Base-by-base conservation (phyloP, 495 filamentous ascomycete species). In the Schizothecium vesticola region DNA sequence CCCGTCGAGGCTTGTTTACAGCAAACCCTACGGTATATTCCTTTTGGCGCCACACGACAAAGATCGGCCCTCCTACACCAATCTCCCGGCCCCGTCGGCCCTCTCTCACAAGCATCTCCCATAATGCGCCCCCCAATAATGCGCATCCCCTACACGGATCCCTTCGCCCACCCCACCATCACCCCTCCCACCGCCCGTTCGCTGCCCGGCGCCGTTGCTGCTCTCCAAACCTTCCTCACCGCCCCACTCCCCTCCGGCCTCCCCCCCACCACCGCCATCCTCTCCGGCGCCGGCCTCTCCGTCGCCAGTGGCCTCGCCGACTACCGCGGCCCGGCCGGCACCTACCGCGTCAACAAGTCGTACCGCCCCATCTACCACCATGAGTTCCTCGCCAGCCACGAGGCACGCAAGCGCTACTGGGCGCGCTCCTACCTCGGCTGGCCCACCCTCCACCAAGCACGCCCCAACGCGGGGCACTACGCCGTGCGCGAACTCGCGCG, bases 381-480 rank as follows among this genome's bases (percentile, higher is more conserved):
- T 78, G 95, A 99, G 73, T 99, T 97, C 75, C 70, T 90, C 28
- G 77, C 84, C 56, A 90, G 81, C 69, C 94, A 99, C 80, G 93
- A 94, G 75, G 90, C 92, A 21, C 83, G 95, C 65, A 96, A 98
- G 80, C 82, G 95, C 67, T 99, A 99, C 80, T 99, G 94, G 94
- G 94, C 95, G 7, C 83, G 95, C 16, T 96, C 92, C 77, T 99
- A 94, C 75, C 81, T 99, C 23, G 95, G 95, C 12, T 99, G 94
- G 94, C 87, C 90, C 19, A 91, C 85, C 22, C 80, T 97, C 71
- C 76, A 89, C 70, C 89, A 87, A 59, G 92, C 92, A 21, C 85
- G 83, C 73, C 93, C 95, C 3, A 99, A 98, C 74, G 76, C 82
- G 2, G 90, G 88, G 2, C 95, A 99, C 78, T 81, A 83, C 71